phyloP scores from a whole-genome alignment of 2,329 filamentous ascomycete genomes.

The Ceratocystis harringtonii region DNA sequence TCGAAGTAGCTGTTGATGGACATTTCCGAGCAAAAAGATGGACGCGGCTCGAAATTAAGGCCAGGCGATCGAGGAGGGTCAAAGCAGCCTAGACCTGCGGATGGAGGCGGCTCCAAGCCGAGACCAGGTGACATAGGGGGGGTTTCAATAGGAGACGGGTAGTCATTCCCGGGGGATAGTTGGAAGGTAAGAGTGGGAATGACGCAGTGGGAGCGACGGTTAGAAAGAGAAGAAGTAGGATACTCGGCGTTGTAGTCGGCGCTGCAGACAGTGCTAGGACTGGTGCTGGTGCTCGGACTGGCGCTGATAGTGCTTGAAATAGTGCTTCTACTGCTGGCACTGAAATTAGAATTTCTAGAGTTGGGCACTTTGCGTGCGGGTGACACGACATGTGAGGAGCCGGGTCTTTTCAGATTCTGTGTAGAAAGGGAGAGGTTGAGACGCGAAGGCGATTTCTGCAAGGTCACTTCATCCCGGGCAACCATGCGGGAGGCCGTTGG shows the following conservation, averaged over 20 bases:
- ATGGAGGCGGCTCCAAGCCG: constrained; percentile 1
- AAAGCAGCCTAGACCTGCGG: neutral
- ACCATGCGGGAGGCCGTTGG: constrained; percentile 41
- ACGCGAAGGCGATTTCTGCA: constrained; percentile 21
- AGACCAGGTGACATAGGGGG: constrained; percentile 7
- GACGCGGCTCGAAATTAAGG: constrained; percentile 11
- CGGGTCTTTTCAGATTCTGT: constrained; percentile 12
- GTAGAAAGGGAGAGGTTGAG: constrained; percentile 9
- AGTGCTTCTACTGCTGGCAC: constrained; percentile 11
- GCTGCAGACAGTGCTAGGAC: constrained; percentile 13
- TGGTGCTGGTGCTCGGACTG: constrained; percentile 4
- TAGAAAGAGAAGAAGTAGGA: constrained; percentile 8
- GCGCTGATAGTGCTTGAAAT: constrained; percentile 12
- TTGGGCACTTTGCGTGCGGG: constrained; percentile 11
- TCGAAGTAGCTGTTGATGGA: constrained; percentile 16
- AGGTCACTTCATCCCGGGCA: constrained; percentile 35
- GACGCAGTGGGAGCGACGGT: constrained; percentile 8
- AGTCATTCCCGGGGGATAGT: constrained; percentile 9
- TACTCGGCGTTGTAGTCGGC: constrained; percentile 11
- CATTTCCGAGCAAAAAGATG: constrained; percentile 16
- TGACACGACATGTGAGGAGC: constrained; percentile 16
- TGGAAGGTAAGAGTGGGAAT: constrained; percentile 15
- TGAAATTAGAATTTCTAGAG: constrained; percentile 14
- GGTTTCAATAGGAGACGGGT: neutral
- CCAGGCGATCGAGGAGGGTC: constrained; percentile 3